These are phyloP conservation scores for Lactifluus pinguis DNA, from an alignment of 768 basidiomycete genomes.

Conservation along the genomic window DNA sequence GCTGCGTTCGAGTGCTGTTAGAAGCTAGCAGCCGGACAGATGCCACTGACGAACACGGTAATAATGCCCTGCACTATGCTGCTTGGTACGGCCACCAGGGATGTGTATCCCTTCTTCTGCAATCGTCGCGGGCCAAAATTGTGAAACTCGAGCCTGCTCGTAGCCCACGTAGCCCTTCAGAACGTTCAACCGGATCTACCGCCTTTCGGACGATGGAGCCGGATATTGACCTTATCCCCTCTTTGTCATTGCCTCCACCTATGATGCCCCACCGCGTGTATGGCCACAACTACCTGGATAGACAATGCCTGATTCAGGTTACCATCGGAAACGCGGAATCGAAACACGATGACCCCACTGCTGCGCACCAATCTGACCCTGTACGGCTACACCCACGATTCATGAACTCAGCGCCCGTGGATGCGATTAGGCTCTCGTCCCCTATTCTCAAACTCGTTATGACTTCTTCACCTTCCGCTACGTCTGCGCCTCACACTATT, in stretches of 20 bases:
- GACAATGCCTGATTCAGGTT: slow-evolving; percentile 76
- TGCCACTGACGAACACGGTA: slow-evolving; percentile 73
- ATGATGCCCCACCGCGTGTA: slow-evolving; percentile 98
- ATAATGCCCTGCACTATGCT: slow-evolving; percentile 85
- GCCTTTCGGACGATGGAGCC: slow-evolving; percentile 36
- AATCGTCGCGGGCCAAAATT: slow-evolving; percentile 21
- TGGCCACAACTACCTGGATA: slow-evolving; percentile 92
- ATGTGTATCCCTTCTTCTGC: slow-evolving; percentile 48
- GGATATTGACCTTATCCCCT: slow-evolving; percentile 89
- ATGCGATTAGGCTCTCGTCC: slow-evolving; percentile 58
- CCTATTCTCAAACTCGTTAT: slow-evolving; percentile 92
- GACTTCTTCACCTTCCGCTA: slow-evolving; percentile 76
- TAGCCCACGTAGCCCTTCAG: slow-evolving; percentile 21
- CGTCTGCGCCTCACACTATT: slow-evolving; percentile 84
- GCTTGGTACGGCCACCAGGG: slow-evolving; percentile 89
- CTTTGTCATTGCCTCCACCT: slow-evolving; percentile 90
- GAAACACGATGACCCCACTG: slow-evolving; percentile 18
- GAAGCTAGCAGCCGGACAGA: slow-evolving; percentile 72
- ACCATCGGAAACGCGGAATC: slow-evolving; percentile 63
- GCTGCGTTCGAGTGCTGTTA: slow-evolving; percentile 70
- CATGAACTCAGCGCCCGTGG: slow-evolving; percentile 57
- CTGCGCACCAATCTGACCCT: slow-evolving; percentile 32
- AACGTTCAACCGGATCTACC: slow-evolving; percentile 22
- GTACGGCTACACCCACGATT: slow-evolving; percentile 69
- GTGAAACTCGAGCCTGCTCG: slow-evolving; percentile 14